Percentiles rank a stretch among this genome's conserved stretches.
Evolutionary conservation across 2,329 filamentous ascomycete species (phyloP).

Genomic region (Thielaviopsis euricoi): DNA sequence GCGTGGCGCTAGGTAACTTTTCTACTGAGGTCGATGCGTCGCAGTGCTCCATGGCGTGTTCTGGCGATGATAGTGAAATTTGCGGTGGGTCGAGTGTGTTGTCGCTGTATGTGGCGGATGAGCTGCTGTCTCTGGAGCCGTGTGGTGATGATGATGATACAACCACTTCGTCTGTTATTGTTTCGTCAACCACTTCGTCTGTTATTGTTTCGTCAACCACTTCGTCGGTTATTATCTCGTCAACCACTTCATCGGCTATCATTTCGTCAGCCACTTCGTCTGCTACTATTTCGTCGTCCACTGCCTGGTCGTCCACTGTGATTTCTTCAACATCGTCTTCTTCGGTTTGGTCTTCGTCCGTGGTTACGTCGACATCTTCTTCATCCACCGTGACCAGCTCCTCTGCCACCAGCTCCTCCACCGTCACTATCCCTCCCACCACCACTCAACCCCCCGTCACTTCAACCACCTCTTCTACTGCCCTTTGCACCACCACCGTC

Average conservation of each 20-base stretch:
- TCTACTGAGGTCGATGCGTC: slow-evolving; percentile 20
- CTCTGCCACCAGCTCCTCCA: slow-evolving; percentile 11
- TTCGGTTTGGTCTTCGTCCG: slow-evolving; percentile 9
- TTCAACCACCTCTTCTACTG: slow-evolving; percentile 21
- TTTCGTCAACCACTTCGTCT: slow-evolving; percentile 13
- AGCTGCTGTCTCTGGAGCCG: slow-evolving; percentile 33
- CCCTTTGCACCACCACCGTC: slow-evolving; percentile 31
- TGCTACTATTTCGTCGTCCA: slow-evolving; percentile 10
- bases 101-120: slow-evolving; percentile 30
- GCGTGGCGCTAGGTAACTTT: slow-evolving; percentile 34
- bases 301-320: slow-evolving; percentile 4
- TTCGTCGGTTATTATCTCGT: slow-evolving; percentile 12
- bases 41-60: slow-evolving; percentile 35
- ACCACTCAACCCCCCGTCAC: slow-evolving; percentile 15
- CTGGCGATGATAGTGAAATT: slow-evolving; percentile 25
- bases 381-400: slow-evolving; percentile 12
- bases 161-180: slow-evolving; percentile 11
- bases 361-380: slow-evolving; percentile 10
- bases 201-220: slow-evolving; percentile 9
- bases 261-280: slow-evolving; percentile 13
- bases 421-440: slow-evolving; percentile 14
- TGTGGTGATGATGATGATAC: slow-evolving; percentile 23
- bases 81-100: slow-evolving; percentile 29
- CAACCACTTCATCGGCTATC: slow-evolving; percentile 13
- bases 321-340: slow-evolving; percentile 4